A percentile compares a stretch with the other conserved stretches of the same genome.
phyloP scores from a whole-genome alignment of 1,284 basidiomycete species.

The Ganoderma sp. region DNA sequence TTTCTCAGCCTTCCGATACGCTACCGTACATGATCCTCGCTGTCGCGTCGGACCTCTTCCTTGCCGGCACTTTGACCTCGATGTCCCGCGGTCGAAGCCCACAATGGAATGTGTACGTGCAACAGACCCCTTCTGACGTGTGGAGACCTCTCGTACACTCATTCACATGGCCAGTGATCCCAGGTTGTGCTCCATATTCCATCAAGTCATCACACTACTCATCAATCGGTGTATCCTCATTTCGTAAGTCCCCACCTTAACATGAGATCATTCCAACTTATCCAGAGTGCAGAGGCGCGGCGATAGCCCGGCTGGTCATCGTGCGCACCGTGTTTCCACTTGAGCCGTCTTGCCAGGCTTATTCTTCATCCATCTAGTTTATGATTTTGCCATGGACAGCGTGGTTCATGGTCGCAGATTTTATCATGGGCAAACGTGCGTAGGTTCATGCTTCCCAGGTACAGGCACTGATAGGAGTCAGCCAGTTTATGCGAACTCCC shows the following conservation, averaged over 20 bases:
- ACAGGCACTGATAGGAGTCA: neutral
- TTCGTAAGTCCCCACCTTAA: slow-evolving; percentile 16
- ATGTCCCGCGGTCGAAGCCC: slow-evolving; percentile 27
- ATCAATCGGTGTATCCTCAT: slow-evolving; percentile 32
- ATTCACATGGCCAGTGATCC: neutral
- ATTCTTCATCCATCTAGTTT: slow-evolving; percentile 15
- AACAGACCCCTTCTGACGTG: neutral
- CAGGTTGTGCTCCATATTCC: slow-evolving; percentile 16
- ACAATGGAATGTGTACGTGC: slow-evolving; percentile 19
- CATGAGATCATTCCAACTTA: neutral
- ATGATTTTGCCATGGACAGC: slow-evolving; percentile 29
- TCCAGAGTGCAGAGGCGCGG: slow-evolving; percentile 17
- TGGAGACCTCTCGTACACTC: too few relatives aligned
- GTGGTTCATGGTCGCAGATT: slow-evolving; percentile 31
- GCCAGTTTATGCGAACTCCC: slow-evolving; percentile 31
- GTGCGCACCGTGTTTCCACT: neutral
- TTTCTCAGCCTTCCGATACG: slow-evolving; percentile 22
- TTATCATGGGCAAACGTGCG: slow-evolving; percentile 32
- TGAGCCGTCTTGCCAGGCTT: neutral
- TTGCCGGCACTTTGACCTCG: slow-evolving; percentile 27
- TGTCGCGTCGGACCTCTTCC: slow-evolving; percentile 29
- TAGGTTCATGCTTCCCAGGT: neutral
- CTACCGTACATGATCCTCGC: slow-evolving; percentile 32
- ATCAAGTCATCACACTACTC: slow-evolving; percentile 25
- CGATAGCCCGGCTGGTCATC: slow-evolving; percentile 23